Percentiles rank a stretch among this genome's conserved stretches.
phyloP scores from a whole-genome alignment of 345 rosid genomes.

The Citrus inodora region DNA sequence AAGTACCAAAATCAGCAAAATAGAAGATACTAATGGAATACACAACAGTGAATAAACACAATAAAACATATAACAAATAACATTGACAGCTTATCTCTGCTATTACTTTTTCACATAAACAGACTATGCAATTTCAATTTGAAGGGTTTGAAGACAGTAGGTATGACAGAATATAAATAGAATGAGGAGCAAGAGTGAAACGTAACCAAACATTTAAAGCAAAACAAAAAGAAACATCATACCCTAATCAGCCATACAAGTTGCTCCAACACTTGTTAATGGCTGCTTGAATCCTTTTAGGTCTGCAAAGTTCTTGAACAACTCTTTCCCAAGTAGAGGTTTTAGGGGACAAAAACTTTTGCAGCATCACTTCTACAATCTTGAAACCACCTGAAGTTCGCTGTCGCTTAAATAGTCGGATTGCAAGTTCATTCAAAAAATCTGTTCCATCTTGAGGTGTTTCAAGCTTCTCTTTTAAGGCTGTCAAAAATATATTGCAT shows the following conservation, averaged over 20 bases:
- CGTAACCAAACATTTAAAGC: not conserved
- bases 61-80: not conserved
- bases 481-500: constrained; percentile 70
- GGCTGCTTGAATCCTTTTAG: constrained; percentile 54
- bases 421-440: constrained; percentile 77
- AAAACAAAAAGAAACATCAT: not conserved
- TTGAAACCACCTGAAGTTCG: constrained; percentile 64
- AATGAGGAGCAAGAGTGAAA: not conserved
- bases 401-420: constrained; percentile 58
- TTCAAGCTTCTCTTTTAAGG: constrained; percentile 59
- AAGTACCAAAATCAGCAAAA: not conserved
- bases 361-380: constrained; percentile 72
- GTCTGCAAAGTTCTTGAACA: constrained; percentile 67
- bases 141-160: not conserved
- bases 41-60: not conserved
- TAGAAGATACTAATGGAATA: not conserved
- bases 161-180: not conserved
- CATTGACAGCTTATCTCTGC: not conserved
- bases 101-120: not conserved
- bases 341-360: constrained; percentile 58
- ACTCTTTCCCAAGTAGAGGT: constrained; percentile 62
- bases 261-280: constrained; percentile 68
- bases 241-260: constrained; percentile 38
- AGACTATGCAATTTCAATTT: not conserved
- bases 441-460: constrained; percentile 68